Evolutionary conservation across 345 rosid genomes (phyloP).

Genomic region (Erodium maritimum): DNA sequence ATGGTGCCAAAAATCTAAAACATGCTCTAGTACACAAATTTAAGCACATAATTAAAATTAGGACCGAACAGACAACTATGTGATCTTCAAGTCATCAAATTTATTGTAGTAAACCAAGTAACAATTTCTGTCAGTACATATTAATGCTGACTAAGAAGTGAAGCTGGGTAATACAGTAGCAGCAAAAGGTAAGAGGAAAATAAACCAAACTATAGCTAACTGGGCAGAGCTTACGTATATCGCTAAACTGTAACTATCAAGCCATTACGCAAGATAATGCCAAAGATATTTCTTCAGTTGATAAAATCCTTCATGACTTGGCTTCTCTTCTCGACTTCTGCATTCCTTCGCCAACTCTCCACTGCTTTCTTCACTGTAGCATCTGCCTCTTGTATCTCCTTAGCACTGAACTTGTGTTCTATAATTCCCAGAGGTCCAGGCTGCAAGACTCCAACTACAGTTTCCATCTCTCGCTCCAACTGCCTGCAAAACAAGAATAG

Average conservation of each 20-base stretch:
- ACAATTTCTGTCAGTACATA: neutral
- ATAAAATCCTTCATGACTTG: constrained; percentile 44
- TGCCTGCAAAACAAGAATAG: constrained; percentile 26
- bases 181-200: no score
- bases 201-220: neutral
- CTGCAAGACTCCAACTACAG: constrained; percentile 66
- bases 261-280: neutral
- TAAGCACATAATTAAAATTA: no score
- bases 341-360: constrained; percentile 53
- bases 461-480: constrained; percentile 74
- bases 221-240: neutral
- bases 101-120: neutral
- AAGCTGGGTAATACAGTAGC: no score
- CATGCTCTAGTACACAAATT: neutral
- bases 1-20: neutral
- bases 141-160: neutral
- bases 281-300: constrained; percentile 14
- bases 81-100: neutral
- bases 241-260: neutral
- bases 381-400: constrained; percentile 51
- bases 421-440: constrained; percentile 83
- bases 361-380: constrained; percentile 54
- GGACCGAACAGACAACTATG: no score
- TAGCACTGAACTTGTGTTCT: constrained; percentile 71
- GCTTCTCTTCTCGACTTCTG: constrained; percentile 32